A percentile compares a stretch with the other conserved stretches of the same genome.
phyloP scores from a whole-genome alignment of 148 eudicot species.

The Polygonum aviculare region DNA sequence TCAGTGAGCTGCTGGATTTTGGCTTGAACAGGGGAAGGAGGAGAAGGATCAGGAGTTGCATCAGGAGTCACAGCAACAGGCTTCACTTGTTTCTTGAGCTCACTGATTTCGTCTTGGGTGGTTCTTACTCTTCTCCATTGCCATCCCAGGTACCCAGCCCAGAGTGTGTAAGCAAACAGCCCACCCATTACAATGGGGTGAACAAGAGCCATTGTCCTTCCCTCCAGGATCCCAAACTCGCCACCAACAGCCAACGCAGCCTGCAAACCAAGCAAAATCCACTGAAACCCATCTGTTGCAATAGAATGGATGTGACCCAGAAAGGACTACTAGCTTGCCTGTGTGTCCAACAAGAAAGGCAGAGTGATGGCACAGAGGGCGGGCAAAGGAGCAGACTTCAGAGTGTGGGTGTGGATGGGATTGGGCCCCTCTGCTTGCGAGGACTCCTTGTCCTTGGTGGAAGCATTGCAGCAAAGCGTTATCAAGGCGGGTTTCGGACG shows the following conservation, averaged over 20 bases:
- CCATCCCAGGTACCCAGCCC: slow-evolving; percentile 96
- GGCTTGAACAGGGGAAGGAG: slow-evolving; percentile 63
- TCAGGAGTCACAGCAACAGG: slow-evolving; percentile 79
- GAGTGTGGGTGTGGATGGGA: slow-evolving; percentile 3
- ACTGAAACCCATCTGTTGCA: background rate
- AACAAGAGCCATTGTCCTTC: slow-evolving; percentile 61
- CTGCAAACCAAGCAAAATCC: slow-evolving; percentile 22
- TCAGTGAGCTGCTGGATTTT: slow-evolving; percentile 73
- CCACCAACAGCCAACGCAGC: slow-evolving; percentile 88
- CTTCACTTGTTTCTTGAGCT: slow-evolving; percentile 85
- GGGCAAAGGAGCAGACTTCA: slow-evolving; percentile 6
- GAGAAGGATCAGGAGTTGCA: slow-evolving; percentile 31
- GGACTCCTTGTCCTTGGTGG: slow-evolving; percentile 4
- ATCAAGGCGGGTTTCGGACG: background rate
- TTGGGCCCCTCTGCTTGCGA: too few species aligned
- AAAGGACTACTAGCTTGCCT: background rate
- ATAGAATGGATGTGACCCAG: background rate
- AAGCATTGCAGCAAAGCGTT: background rate
- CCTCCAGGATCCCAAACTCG: slow-evolving; percentile 83
- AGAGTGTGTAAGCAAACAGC: slow-evolving; percentile 60
- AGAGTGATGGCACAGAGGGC: slow-evolving; percentile 6
- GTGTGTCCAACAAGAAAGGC: slow-evolving; percentile 8
- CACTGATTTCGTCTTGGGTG: slow-evolving; percentile 61
- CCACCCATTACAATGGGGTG: slow-evolving; percentile 84
- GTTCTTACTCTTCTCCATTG: slow-evolving; percentile 92